phyloP scores from a whole-genome alignment of 306 rosid genomes.

The Datisca glomerata region DNA sequence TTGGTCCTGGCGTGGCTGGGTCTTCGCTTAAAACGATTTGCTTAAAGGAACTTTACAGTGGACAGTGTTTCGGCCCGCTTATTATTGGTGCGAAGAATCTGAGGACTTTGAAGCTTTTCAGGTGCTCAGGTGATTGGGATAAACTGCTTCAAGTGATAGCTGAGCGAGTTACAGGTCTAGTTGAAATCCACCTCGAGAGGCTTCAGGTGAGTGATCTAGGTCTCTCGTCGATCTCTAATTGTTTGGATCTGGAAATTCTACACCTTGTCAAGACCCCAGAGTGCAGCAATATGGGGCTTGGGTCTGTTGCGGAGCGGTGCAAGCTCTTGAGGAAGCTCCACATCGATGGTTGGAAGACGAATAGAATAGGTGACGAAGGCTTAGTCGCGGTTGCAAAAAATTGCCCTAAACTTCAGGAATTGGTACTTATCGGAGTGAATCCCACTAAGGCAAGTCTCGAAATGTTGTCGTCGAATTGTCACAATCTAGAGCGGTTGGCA shows the following conservation, averaged over 20 bases:
- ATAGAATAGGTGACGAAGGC: conserved; percentile 83
- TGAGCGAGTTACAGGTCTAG: conserved; percentile 30
- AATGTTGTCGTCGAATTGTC: conserved; percentile 68
- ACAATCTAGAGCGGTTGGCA: conserved; percentile 79
- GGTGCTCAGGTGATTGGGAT: conserved; percentile 97
- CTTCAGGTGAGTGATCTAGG: conserved; percentile 76
- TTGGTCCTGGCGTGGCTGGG: conserved; percentile 70
- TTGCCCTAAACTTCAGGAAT: conserved; percentile 75
- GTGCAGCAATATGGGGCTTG: conserved; percentile 70
- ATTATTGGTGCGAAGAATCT: conserved; percentile 69
- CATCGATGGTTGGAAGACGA: conserved; percentile 91
- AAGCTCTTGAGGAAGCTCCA: conserved; percentile 83
- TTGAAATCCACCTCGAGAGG: conserved; percentile 84
- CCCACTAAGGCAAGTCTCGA: conserved; percentile 78
- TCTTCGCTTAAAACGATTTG: conserved; percentile 54
- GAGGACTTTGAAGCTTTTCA: conserved; percentile 68
- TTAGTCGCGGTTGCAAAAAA: conserved; percentile 62
- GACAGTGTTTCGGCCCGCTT: conserved; percentile 84
- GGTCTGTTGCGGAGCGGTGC: conserved; percentile 63
- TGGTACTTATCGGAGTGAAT: conserved; percentile 86
- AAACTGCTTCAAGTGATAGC: conserved; percentile 42
- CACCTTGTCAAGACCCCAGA: conserved; percentile 92
- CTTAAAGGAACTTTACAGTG: conserved; percentile 80
- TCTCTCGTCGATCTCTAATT: conserved; percentile 59
- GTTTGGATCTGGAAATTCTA: conserved; percentile 64